A percentile compares a stretch with the other conserved stretches of the same genome.
phyloP scores from a whole-genome alignment of 2,329 filamentous ascomycete species.

The Phyllosticta citriasiana region DNA sequence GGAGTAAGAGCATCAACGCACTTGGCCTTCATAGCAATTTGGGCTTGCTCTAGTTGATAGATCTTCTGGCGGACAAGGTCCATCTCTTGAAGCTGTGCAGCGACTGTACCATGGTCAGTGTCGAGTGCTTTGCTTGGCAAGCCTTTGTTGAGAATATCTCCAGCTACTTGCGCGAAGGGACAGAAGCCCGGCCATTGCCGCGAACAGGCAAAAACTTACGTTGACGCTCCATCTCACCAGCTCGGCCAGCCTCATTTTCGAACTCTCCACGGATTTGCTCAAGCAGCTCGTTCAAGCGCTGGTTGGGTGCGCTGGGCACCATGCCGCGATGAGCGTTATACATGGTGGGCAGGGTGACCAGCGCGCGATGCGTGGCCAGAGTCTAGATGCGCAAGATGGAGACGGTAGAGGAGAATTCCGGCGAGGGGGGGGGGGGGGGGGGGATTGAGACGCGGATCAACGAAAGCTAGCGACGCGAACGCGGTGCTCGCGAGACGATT shows the following conservation, averaged over 20 bases:
- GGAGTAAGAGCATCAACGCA: slow-evolving; percentile 38
- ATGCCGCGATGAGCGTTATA: slow-evolving; percentile 81
- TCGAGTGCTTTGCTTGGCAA: neutral
- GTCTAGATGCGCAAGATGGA: neutral
- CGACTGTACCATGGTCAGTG: slow-evolving; percentile 47
- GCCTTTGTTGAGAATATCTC: neutral
- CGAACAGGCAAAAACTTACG: slow-evolving; percentile 54
- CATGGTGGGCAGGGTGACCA: slow-evolving; percentile 43
- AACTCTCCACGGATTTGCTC: slow-evolving; percentile 88
- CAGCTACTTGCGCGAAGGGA: neutral
- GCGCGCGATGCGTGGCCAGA: neutral
- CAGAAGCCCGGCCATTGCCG: neutral
- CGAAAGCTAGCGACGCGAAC: slow-evolving; percentile 1
- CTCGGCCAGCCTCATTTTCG: slow-evolving; percentile 70
- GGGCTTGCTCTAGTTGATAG: slow-evolving; percentile 82
- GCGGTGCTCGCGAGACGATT: neutral
- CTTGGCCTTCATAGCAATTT: slow-evolving; percentile 85
- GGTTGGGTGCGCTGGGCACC: slow-evolving; percentile 56
- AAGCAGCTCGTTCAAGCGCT: slow-evolving; percentile 79
- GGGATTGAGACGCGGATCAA: neutral
- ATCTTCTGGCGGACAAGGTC: slow-evolving; percentile 90
- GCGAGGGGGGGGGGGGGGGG: neutral
- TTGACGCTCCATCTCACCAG: slow-evolving; percentile 84
- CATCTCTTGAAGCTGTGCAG: slow-evolving; percentile 87
- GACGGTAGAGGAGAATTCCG: neutral